phyloP scores from a whole-genome alignment of 768 basidiomycete species.

The Serendipita sp. region DNA sequence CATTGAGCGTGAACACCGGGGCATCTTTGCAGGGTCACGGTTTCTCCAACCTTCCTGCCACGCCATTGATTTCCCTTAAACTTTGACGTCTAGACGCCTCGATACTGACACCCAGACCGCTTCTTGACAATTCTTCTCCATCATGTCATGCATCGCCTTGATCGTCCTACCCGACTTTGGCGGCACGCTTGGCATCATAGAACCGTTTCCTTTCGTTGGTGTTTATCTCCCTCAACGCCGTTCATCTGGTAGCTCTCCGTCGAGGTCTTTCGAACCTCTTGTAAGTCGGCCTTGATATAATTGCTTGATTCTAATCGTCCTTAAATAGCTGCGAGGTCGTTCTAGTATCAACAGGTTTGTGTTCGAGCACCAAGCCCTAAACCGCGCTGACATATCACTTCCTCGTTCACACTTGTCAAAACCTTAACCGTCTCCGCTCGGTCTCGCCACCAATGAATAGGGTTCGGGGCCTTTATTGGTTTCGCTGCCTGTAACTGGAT shows the following conservation, averaged over 20 bases:
- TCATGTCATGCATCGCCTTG: too few species aligned
- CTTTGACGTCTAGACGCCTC: too few species aligned
- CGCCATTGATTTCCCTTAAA: too few species aligned
- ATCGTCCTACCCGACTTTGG: too few species aligned
- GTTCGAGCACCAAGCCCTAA: not conserved
- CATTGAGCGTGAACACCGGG: too few species aligned
- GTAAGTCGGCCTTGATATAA: not conserved
- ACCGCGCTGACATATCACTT: too few species aligned
- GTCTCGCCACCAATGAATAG: not conserved
- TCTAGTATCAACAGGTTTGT: not conserved
- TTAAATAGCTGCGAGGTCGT: not conserved
- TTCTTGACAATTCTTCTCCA: too few species aligned
- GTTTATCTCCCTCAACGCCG: not conserved
- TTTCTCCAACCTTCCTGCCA: too few species aligned
- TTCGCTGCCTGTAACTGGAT: conserved; percentile 2
- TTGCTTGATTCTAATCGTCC: not conserved
- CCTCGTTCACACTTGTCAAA: not conserved
- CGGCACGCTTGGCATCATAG: not conserved
- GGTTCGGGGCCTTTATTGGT: not conserved
- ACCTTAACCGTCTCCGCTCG: not conserved
- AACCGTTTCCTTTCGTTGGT: not conserved
- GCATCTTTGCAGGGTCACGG: too few species aligned
- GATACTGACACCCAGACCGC: too few species aligned
- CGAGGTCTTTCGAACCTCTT: not conserved
- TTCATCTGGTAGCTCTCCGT: not conserved